These are phyloP conservation scores for Paraconiothyrium brasiliense DNA, from an alignment of 2,329 filamentous ascomycete species.

Conservation along the genomic window DNA sequence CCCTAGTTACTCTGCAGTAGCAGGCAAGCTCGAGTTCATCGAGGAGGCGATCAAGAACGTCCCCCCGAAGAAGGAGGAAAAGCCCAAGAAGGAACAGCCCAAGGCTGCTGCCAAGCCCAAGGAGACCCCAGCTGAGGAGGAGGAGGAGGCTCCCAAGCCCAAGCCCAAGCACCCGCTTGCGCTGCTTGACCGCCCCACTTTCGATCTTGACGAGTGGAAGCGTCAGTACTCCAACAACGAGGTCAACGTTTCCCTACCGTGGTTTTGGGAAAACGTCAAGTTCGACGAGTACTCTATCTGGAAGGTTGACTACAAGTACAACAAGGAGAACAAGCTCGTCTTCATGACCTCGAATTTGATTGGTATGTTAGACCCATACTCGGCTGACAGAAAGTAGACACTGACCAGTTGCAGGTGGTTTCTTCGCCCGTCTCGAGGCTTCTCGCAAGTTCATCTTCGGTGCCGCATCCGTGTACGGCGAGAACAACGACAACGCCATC, in stretches of 20 bases:
- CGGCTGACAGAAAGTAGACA: neutral
- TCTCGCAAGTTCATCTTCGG: constrained; percentile 99
- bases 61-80: constrained; percentile 74
- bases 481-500: constrained; percentile 88
- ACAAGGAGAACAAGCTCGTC: constrained; percentile 93
- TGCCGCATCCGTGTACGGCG: constrained; percentile 85
- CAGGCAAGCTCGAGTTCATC: constrained; percentile 78
- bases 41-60: constrained; percentile 80
- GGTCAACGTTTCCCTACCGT: constrained; percentile 82
- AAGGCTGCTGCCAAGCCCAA: constrained; percentile 64
- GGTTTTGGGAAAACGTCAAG: constrained; percentile 98
- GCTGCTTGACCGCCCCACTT: constrained; percentile 78
- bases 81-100: constrained; percentile 73
- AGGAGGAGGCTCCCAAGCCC: constrained; percentile 72
- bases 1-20: constrained; percentile 85
- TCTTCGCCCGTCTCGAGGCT: constrained; percentile 95
- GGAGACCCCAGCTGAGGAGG: constrained; percentile 66
- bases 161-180: constrained; percentile 98
- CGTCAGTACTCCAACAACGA: constrained; percentile 98
- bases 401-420: constrained; percentile 68
- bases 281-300: constrained; percentile 96
- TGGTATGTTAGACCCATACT: constrained; percentile 57
- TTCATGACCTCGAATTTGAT: constrained; percentile 99
- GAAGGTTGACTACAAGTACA: constrained; percentile 98
- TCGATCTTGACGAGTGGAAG: constrained; percentile 97